Evolutionary conservation across 805 yeast species (phyloP).

Genomic region (Barnettozyma populi): DNA sequence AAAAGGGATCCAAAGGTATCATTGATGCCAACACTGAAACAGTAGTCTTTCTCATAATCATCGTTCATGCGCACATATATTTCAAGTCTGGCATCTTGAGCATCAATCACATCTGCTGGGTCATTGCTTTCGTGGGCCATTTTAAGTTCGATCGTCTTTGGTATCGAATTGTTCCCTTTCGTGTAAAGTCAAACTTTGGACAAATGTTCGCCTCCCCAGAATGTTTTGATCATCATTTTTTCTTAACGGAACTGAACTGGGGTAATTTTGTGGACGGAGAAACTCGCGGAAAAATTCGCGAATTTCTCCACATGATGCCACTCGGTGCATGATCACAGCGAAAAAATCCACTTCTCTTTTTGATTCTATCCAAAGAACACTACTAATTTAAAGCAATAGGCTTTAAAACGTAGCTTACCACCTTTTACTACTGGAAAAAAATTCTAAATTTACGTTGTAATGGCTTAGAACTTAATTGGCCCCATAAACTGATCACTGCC

Average conservation of each 20-base stretch:
- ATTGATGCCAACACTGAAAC: conserved; percentile 64
- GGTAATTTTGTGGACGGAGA: background rate
- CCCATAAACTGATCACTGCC: too few species aligned
- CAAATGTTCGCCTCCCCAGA: background rate
- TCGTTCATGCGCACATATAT: conserved; percentile 70
- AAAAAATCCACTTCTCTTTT: background rate
- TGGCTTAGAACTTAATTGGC: too few species aligned
- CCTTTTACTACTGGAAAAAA: too few species aligned
- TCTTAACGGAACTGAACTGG: background rate
- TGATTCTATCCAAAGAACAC: background rate
- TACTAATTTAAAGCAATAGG: too few species aligned
- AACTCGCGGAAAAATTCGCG: conserved; percentile 1
- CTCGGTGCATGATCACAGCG: background rate
- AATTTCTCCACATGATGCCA: background rate
- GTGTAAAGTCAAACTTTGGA: too few species aligned
- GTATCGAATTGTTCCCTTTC: background rate
- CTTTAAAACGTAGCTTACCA: too few species aligned
- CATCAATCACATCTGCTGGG: conserved; percentile 19
- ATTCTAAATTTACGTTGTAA: too few species aligned
- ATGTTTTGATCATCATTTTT: background rate
- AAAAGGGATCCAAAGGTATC: conserved; percentile 56
- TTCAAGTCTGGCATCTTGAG: conserved; percentile 24
- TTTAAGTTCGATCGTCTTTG: too few species aligned
- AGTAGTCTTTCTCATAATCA: conserved; percentile 83
- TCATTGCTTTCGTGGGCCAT: conserved; percentile 9